Percentiles rank a stretch among this genome's conserved stretches.
phyloP scores from a whole-genome alignment of 306 rosid genomes.

The Carpinus viminea region DNA sequence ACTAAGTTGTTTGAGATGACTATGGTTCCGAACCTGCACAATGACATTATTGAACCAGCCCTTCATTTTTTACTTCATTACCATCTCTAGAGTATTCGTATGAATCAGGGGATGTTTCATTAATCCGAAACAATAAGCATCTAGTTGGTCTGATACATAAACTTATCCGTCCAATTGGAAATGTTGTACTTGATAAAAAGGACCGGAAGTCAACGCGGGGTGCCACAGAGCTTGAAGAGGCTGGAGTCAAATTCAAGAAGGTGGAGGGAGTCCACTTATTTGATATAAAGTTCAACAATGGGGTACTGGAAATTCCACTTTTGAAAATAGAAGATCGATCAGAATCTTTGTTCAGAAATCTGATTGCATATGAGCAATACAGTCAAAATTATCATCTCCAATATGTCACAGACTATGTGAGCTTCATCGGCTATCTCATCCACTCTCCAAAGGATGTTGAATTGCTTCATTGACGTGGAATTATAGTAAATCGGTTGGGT shows the following conservation, averaged over 20 bases:
- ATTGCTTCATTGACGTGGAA: background rate
- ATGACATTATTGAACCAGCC: too few relatives aligned
- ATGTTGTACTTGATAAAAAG: too few relatives aligned
- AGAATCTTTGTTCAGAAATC: background rate
- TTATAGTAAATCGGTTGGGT: background rate
- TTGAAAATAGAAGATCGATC: background rate
- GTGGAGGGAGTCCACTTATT: too few relatives aligned
- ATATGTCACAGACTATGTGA: background rate
- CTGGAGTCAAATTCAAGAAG: background rate
- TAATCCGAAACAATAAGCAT: too few relatives aligned
- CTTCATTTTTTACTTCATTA: too few relatives aligned
- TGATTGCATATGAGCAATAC: conserved; percentile 5
- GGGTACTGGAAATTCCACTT: background rate
- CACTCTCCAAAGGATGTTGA: background rate
- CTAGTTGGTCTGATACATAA: too few relatives aligned
- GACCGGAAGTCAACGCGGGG: too few relatives aligned
- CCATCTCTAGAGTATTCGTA: too few relatives aligned
- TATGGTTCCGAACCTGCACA: too few relatives aligned
- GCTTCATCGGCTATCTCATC: background rate
- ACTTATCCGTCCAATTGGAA: too few relatives aligned
- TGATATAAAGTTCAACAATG: background rate
- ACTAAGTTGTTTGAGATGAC: background rate
- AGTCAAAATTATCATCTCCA: too few relatives aligned
- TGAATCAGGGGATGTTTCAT: too few relatives aligned
- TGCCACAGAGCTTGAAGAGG: background rate